Conservation (phyloP, 345 rosid genomes). For the Bretschneidera sinensis region DNA sequence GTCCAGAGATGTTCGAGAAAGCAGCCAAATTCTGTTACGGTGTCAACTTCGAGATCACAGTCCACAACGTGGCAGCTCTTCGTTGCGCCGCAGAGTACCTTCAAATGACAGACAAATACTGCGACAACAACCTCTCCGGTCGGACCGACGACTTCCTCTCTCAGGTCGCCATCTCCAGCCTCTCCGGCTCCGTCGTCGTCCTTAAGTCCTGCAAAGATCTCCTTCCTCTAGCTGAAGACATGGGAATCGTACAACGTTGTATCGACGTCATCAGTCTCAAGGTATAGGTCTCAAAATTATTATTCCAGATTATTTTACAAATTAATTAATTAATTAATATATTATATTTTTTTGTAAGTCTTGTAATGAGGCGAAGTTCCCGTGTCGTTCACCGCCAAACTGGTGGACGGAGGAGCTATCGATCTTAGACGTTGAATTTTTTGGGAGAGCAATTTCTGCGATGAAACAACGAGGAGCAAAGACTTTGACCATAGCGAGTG, state of each 20-base stretch:
- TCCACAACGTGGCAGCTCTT: constrained; percentile 88
- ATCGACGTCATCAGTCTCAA: constrained; percentile 55
- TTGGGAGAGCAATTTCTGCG: constrained; percentile 43
- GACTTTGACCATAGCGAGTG: constrained; percentile 54
- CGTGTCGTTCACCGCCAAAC: constrained; percentile 78
- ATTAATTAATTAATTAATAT: background rate
- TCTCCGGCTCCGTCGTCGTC: constrained; percentile 78
- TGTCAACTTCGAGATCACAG: constrained; percentile 90
- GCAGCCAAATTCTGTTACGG: constrained; percentile 95
- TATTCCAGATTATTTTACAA: too few relatives aligned
- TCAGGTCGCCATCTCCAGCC: constrained; percentile 77
- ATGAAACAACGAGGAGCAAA: constrained; percentile 75
- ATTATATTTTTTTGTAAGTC: constrained; percentile 29
- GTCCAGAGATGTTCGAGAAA: constrained; percentile 90
- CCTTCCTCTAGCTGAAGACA: constrained; percentile 70
- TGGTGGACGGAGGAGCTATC: constrained; percentile 98
- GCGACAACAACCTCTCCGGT: constrained; percentile 65
- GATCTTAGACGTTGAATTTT: constrained; percentile 51
- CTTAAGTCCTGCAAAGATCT: constrained; percentile 80
- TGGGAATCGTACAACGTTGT: constrained; percentile 64
- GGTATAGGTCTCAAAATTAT: constrained; percentile 36
- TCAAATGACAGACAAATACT: constrained; percentile 73
- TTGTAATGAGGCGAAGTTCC: constrained; percentile 75
- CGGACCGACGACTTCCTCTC: constrained; percentile 86
- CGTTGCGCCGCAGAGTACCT: constrained; percentile 86